Conservation (phyloP, 2,329 filamentous ascomycete genomes). For the Cercospora zeae-maydis region DNA sequence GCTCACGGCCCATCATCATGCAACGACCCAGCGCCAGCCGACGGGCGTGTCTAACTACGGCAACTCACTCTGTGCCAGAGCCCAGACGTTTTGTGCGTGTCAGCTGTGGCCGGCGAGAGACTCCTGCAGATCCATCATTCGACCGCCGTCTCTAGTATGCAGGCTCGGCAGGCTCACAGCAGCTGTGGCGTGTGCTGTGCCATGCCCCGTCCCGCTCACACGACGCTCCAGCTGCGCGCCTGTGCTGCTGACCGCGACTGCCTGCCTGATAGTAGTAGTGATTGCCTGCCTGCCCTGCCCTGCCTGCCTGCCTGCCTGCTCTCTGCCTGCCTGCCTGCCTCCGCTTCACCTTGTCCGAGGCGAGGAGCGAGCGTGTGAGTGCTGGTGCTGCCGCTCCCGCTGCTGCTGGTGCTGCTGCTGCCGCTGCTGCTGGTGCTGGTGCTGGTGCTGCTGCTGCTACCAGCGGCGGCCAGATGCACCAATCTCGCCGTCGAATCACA, state of each 20-base stretch:
- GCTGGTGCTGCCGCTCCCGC: background rate
- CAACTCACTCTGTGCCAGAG: conserved; percentile 6
- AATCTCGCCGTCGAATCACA: conserved; percentile 24
- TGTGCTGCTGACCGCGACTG: background rate
- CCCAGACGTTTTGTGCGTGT: conserved; percentile 6
- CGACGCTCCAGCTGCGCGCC: conserved; percentile 7
- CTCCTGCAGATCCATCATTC: conserved; percentile 15
- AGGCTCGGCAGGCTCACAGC: background rate
- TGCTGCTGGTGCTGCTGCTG: background rate
- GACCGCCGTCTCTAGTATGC: conserved; percentile 5
- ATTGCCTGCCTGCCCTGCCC: background rate
- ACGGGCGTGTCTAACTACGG: conserved; percentile 9
- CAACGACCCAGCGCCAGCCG: background rate
- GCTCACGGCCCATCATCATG: conserved; percentile 6
- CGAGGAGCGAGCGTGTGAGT: background rate
- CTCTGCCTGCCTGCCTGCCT: background rate
- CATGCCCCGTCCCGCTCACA: background rate
- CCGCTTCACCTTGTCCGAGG: background rate
- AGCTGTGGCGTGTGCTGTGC: conserved; percentile 6
- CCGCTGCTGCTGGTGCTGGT: background rate
- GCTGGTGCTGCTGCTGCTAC: background rate
- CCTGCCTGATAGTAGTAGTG: no score
- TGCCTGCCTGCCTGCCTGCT: background rate
- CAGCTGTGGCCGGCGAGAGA: conserved; percentile 5
- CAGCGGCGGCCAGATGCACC: conserved; percentile 20